A percentile compares a stretch with the other conserved stretches of the same genome.
Evolutionary conservation across 768 basidiomycete genomes (phyloP).

Genomic region (Calocybe cyanea): DNA sequence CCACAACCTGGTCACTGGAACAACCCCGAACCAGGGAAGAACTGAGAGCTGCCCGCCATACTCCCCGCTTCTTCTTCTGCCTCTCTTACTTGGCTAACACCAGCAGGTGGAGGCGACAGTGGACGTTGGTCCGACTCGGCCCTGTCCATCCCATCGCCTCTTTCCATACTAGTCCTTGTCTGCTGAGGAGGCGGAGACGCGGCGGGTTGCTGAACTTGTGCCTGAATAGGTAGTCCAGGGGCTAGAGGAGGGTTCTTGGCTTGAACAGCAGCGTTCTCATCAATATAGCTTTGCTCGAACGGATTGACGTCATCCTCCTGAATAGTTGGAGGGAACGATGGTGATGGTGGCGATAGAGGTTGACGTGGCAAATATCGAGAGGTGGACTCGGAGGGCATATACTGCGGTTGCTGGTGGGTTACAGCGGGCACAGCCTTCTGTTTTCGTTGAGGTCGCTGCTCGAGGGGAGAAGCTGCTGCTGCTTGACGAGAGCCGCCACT

Average conservation of each 20-base stretch:
- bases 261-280: conserved; percentile 19
- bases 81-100: conserved; percentile 12
- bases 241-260: conserved; percentile 11
- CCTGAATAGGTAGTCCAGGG: conserved; percentile 11
- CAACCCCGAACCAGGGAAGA: conserved; percentile 37
- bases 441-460: conserved; percentile 8
- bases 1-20: conserved; percentile 15
- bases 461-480: conserved; percentile 5
- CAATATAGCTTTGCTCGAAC: conserved; percentile 33
- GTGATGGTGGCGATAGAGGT: conserved; percentile 20
- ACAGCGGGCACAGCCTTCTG: conserved; percentile 6
- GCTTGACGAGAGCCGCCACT: not conserved
- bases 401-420: conserved; percentile 16
- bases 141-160: conserved; percentile 39
- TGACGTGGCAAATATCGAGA: conserved; percentile 25
- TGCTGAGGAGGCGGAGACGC: conserved; percentile 11
- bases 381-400: conserved; percentile 18
- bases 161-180: conserved; percentile 36
- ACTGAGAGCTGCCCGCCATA: conserved; percentile 27
- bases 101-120: conserved; percentile 10
- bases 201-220: too few relatives aligned
- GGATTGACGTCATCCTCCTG: conserved; percentile 37
- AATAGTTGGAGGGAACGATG: conserved; percentile 12
- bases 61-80: conserved; percentile 20
- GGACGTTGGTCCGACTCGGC: conserved; percentile 24